phyloP scores from a whole-genome alignment of 345 rosid genomes.

The Xanthoceras sorbifolium region DNA sequence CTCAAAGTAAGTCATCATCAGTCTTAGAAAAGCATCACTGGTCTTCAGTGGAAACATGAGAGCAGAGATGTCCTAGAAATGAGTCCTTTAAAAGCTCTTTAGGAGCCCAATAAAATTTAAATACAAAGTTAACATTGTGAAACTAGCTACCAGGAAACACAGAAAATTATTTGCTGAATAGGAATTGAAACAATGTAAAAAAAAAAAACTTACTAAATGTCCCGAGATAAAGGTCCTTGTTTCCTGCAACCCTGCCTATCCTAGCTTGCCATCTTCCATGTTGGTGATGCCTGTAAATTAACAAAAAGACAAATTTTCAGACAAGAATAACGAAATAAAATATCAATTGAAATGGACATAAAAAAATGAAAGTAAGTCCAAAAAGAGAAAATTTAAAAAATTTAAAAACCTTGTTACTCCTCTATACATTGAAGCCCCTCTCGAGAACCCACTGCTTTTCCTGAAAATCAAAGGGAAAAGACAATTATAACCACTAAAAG shows the following conservation, averaged over 20 bases:
- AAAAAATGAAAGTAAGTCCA: neutral
- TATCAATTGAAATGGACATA: neutral
- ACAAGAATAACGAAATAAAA: neutral
- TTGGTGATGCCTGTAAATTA: slow-evolving; percentile 63
- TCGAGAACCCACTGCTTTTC: slow-evolving; percentile 84
- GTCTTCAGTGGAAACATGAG: slow-evolving; percentile 37
- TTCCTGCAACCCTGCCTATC: slow-evolving; percentile 85
- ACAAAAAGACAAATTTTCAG: neutral
- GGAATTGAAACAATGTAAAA: neutral
- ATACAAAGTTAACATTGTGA: slow-evolving; percentile 20
- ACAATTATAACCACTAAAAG: neutral
- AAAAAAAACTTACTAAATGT: slow-evolving; percentile 75
- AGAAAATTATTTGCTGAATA: neutral
- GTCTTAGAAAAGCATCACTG: slow-evolving; percentile 47
- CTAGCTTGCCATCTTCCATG: slow-evolving; percentile 94
- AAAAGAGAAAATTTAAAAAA: neutral
- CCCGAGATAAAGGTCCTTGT: slow-evolving; percentile 88
- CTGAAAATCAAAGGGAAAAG: slow-evolving; percentile 33
- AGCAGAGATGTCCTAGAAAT: slow-evolving; percentile 30
- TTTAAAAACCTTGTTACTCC: slow-evolving; percentile 81
- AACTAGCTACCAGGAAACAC: neutral
- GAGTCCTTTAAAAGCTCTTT: slow-evolving; percentile 26
- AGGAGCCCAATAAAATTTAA: slow-evolving; percentile 14
- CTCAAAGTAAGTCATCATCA: slow-evolving; percentile 38
- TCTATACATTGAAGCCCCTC: slow-evolving; percentile 87